A percentile compares a stretch with the other conserved stretches of the same genome.
Conservation (phyloP, 2,329 filamentous ascomycete species). For the Meredithiella fracta region DNA sequence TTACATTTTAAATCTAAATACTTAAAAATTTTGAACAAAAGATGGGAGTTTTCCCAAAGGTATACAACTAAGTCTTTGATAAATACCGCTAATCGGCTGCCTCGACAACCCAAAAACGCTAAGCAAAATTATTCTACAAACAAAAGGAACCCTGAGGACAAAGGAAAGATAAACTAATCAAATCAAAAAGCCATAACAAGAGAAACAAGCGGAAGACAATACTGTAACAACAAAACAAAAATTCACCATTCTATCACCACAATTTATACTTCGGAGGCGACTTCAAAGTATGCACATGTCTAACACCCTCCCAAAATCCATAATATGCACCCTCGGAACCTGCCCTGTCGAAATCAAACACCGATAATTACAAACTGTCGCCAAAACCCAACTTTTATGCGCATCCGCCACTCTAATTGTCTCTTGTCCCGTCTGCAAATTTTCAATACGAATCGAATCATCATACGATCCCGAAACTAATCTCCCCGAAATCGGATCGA, state of each 20-base stretch:
- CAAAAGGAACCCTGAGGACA: too few species aligned
- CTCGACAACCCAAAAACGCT: not conserved
- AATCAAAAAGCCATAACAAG: not conserved
- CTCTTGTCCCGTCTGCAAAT: slow-evolving; percentile 63
- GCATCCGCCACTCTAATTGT: slow-evolving; percentile 80
- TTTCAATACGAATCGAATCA: slow-evolving; percentile 86
- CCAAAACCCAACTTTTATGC: slow-evolving; percentile 93
- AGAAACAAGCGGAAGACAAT: not conserved
- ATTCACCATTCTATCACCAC: not conserved
- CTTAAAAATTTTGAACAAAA: not conserved
- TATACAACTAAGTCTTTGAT: not conserved
- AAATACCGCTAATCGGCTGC: not conserved
- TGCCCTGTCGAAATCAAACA: slow-evolving; percentile 91
- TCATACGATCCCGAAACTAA: slow-evolving; percentile 90
- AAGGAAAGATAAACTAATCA: not conserved
- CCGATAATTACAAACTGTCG: slow-evolving; percentile 88
- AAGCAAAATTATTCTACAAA: too few species aligned
- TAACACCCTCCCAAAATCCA: slow-evolving; percentile 68
- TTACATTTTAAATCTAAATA: not conserved
- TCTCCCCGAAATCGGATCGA: slow-evolving; percentile 72
- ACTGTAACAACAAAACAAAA: not conserved
- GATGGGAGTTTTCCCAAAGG: not conserved
- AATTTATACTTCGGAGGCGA: slow-evolving; percentile 19
- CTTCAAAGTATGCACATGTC: slow-evolving; percentile 41
- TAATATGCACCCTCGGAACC: slow-evolving; percentile 77